Conservation (phyloP, 2,329 filamentous ascomycete species). For the Pyrenochaeta sp. region DNA sequence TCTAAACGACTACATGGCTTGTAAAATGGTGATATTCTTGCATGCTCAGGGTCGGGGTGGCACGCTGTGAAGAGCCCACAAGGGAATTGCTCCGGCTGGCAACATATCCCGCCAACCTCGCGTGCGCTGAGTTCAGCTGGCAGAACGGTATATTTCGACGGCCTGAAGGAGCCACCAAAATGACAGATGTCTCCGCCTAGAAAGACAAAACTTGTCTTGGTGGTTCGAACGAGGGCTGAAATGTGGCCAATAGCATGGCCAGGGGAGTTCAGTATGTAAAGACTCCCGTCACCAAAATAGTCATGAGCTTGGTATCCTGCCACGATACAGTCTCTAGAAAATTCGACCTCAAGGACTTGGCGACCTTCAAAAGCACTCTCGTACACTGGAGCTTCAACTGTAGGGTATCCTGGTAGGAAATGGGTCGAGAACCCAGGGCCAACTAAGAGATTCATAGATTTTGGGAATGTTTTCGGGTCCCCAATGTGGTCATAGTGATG, state of each 20-base stretch:
- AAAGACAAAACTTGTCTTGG: slow-evolving; percentile 24
- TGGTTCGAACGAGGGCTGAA: slow-evolving; percentile 55
- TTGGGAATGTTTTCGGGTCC: slow-evolving; percentile 57
- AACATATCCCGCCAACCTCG: background rate
- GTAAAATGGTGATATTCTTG: background rate
- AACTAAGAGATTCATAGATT: slow-evolving; percentile 57
- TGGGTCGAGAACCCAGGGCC: slow-evolving; percentile 60
- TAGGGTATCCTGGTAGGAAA: slow-evolving; percentile 59
- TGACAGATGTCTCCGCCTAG: slow-evolving; percentile 31
- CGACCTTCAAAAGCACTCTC: slow-evolving; percentile 15
- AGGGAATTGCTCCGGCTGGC: background rate
- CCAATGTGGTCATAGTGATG: slow-evolving; percentile 62
- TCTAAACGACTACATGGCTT: background rate
- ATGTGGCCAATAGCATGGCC: slow-evolving; percentile 61
- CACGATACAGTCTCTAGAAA: slow-evolving; percentile 31
- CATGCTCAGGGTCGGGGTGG: background rate
- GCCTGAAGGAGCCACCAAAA: slow-evolving; percentile 26
- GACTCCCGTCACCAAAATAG: slow-evolving; percentile 63
- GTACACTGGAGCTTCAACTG: slow-evolving; percentile 18
- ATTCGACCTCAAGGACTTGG: slow-evolving; percentile 12
- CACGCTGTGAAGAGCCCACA: background rate
- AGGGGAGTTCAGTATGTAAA: slow-evolving; percentile 63
- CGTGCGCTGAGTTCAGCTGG: background rate
- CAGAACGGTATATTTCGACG: background rate
- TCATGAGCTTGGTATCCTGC: slow-evolving; percentile 58